A percentile compares a stretch with the other conserved stretches of the same genome.
Conservation (phyloP, 768 basidiomycete species). For the Tricholomella constricta region DNA sequence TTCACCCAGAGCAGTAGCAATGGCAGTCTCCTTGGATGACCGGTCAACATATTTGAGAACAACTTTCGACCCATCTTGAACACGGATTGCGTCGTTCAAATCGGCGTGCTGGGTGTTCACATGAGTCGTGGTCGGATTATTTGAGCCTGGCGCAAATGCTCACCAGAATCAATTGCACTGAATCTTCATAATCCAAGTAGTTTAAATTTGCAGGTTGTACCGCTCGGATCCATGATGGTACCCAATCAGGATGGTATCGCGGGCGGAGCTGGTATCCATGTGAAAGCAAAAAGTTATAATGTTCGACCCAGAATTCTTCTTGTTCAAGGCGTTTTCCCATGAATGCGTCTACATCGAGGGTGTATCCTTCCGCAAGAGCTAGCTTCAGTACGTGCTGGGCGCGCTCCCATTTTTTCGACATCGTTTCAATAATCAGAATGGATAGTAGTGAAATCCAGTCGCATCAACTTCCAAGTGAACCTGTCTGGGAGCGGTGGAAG, state of each 20-base stretch:
- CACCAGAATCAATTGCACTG: not conserved
- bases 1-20: not conserved
- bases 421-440: no score
- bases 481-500: no score
- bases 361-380: no score
- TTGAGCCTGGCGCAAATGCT: not conserved
- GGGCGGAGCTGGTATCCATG: conserved; percentile 15
- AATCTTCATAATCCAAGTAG: no score
- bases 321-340: not conserved
- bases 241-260: conserved; percentile 15
- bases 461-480: no score
- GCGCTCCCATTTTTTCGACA: no score
- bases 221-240: conserved; percentile 13
- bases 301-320: conserved; percentile 7
- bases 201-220: no score
- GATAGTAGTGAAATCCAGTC: no score
- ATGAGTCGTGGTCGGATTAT: not conserved
- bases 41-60: conserved; percentile 5
- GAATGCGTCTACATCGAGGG: no score
- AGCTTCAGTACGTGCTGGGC: no score
- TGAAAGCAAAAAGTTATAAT: conserved; percentile 13
- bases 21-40: not conserved
- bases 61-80: conserved; percentile 8
- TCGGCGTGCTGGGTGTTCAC: not conserved
- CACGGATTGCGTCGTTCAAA: conserved; percentile 6